These are phyloP conservation scores for Vanderwaltozyma polyspora DNA, from an alignment of 805 yeast species.

Conservation along the genomic window DNA sequence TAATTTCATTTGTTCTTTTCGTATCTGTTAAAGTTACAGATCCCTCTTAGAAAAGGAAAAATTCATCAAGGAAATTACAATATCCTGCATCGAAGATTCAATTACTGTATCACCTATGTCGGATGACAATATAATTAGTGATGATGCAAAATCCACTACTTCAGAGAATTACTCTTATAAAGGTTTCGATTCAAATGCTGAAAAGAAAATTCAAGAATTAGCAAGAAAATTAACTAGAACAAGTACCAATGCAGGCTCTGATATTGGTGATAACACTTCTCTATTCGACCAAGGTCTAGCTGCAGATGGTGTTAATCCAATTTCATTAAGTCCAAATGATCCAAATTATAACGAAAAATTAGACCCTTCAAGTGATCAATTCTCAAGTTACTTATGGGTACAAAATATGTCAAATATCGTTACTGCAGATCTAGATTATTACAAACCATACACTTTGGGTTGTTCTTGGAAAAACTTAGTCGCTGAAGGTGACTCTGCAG, in stretches of 20 bases:
- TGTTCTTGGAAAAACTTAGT: constrained; percentile 47
- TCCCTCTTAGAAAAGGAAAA: no score
- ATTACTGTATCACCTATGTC: no score
- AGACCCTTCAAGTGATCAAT: constrained; percentile 49
- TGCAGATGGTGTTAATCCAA: constrained; percentile 18
- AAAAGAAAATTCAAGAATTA: constrained; percentile 28
- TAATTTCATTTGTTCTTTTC: no score
- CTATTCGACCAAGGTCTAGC: constrained; percentile 6
- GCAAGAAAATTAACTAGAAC: constrained; percentile 30
- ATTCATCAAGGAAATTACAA: no score
- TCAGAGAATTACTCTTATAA: constrained; percentile 20
- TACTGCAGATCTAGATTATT: constrained; percentile 48
- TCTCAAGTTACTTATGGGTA: constrained; percentile 56
- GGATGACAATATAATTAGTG: no score
- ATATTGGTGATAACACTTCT: constrained; percentile 7
- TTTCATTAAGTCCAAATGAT: constrained; percentile 9
- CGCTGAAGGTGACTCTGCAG: constrained; percentile 56
- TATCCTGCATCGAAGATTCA: no score
- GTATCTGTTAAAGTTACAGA: no score
- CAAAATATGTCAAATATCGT: constrained; percentile 46
- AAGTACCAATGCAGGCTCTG: background rate
- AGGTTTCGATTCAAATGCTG: constrained; percentile 30
- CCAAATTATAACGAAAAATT: constrained; percentile 31
- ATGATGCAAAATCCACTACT: no score
- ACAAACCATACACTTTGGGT: constrained; percentile 50